Base-by-base conservation (phyloP, 306 rosid genomes). In the Sesbania bispinosa region DNA sequence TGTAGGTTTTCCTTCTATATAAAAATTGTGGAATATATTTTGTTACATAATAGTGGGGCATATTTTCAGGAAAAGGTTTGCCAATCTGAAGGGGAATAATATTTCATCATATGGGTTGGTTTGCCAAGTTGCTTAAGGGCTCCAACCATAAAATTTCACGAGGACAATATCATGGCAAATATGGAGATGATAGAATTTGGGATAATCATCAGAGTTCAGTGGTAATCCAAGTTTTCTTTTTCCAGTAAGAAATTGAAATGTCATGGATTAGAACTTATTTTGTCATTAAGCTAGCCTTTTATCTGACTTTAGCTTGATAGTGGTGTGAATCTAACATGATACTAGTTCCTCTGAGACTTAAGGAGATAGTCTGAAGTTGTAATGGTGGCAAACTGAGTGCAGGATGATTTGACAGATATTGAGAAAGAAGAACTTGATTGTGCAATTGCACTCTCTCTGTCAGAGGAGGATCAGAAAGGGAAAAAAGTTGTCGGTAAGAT, bases 381-480 rank as follows among this genome's bases (percentile, higher is more conserved):
- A 7, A 30, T 69, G 67, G 57, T 53, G 73, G 69, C 33, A 41
- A 73, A 76, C 65, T 79, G 68, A 18, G 29, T 82, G 83, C 88
- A 92, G 98, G 98, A 80, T 74, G 90, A 70, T 4, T 75, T 73
- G 79, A 62, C 83, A 1, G 89, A 87, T 52, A 30, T 42, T 13
- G 93, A 87, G 74, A 80, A 73, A 83, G 93, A 85, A 76, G 93
- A 90, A 7, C 53, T 88, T 3, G 89, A 88, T 4, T 32, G 61
- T 65, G 98, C 96, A 23, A 83, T 85, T 62, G 96, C 98, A 60
- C 57, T 90, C 10, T 92, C 98, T 43, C 89, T 92, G 70, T 65
- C 87, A 5, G 96, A 86, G 71, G 81, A 53, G 80, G 97, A 84
- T 80, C 81, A 6, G 1, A 83, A 89, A 69, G 92, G 85, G 73